These are phyloP conservation scores for Fistulifera pelliculosa DNA, from an alignment of 108 stramenopile species.

Conservation along the genomic window DNA sequence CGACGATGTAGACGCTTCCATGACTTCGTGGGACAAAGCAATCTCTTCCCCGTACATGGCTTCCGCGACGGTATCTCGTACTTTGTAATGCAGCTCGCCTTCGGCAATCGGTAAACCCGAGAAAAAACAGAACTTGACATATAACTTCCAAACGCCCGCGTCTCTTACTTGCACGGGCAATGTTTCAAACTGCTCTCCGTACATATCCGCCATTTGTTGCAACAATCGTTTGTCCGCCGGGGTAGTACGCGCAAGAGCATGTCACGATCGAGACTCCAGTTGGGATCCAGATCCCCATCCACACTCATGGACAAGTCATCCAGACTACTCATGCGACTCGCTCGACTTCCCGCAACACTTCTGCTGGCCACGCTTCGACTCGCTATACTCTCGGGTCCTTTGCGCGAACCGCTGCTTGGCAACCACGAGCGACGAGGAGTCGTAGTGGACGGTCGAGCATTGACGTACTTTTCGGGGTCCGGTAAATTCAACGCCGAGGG, in stretches of 20 bases:
- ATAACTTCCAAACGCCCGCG: conserved; percentile 57
- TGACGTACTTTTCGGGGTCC: conserved; percentile 6
- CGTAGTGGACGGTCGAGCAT: neutral
- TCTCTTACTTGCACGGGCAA: conserved; percentile 66
- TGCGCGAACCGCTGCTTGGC: neutral
- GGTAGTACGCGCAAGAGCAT: conserved; percentile 41
- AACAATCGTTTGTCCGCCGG: conserved; percentile 41
- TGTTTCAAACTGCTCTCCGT: conserved; percentile 57
- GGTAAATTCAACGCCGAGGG: conserved; percentile 67
- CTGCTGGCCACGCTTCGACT: neutral
- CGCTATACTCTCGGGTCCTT: neutral
- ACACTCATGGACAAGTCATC: conserved; percentile 26
- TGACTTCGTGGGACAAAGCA: conserved; percentile 66
- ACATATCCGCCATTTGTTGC: conserved; percentile 47
- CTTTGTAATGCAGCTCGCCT: conserved; percentile 80
- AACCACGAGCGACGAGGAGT: neutral
- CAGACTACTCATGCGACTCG: neutral
- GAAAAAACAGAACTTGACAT: conserved; percentile 83
- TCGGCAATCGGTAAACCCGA: conserved; percentile 83
- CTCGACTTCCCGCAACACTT: neutral
- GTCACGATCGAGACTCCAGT: conserved; percentile 38
- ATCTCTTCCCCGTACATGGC: conserved; percentile 44
- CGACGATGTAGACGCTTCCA: conserved; percentile 60
- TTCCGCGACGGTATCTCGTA: conserved; percentile 34
- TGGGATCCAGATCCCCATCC: conserved; percentile 48